These are phyloP conservation scores for Termitomyces heimii DNA, from an alignment of 768 basidiomycete species.

Conservation along the genomic window DNA sequence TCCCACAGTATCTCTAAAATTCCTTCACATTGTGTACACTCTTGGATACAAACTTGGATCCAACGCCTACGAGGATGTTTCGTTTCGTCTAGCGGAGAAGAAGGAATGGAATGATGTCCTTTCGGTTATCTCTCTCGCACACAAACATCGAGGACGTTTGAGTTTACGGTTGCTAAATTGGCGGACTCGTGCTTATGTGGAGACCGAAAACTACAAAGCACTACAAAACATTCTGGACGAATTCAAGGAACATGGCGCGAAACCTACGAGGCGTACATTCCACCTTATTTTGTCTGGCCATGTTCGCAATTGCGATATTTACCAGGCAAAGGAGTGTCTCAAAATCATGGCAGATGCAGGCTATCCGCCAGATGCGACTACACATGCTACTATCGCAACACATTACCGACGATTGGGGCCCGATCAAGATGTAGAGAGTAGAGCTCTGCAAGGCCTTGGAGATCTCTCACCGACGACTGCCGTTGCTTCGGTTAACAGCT, in stretches of 20 bases:
- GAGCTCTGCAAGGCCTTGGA: conserved; percentile 42
- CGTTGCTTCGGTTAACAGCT: conserved; percentile 59
- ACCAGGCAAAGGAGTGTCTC: conserved; percentile 47
- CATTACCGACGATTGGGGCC: conserved; percentile 57
- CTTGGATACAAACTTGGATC: conserved; percentile 46
- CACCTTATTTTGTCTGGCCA: conserved; percentile 64
- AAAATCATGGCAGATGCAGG: conserved; percentile 52
- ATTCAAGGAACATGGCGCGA: conserved; percentile 39
- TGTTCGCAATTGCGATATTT: conserved; percentile 62
- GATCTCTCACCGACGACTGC: conserved; percentile 32
- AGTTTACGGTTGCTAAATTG: conserved; percentile 64
- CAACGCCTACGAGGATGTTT: conserved; percentile 53
- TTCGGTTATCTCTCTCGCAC: conserved; percentile 41
- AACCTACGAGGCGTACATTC: conserved; percentile 58
- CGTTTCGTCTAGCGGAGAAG: conserved; percentile 39
- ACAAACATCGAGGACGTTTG: conserved; percentile 39
- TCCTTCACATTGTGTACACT: conserved; percentile 41
- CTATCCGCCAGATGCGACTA: conserved; percentile 46
- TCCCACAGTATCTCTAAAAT: conserved; percentile 35
- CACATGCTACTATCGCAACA: conserved; percentile 53
- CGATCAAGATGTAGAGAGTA: conserved; percentile 46
- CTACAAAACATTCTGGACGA: conserved; percentile 43
- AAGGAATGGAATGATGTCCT: conserved; percentile 48
- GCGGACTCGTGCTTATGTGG: conserved; percentile 56
- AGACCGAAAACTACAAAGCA: conserved; percentile 40